Evolutionary conservation across 2,329 filamentous ascomycete species (phyloP).

Genomic region (Fusarium metavorans): DNA sequence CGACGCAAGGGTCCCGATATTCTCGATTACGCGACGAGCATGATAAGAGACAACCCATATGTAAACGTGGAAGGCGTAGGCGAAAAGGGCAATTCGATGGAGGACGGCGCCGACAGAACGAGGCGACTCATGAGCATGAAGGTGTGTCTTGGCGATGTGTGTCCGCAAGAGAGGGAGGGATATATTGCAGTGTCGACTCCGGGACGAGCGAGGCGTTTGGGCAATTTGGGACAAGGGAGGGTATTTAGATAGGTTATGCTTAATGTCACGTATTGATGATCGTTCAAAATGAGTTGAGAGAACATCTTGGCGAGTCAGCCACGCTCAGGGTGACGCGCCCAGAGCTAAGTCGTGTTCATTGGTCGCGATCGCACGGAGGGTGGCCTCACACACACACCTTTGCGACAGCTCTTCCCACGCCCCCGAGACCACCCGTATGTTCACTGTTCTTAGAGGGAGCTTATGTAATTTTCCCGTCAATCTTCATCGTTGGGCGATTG

Average conservation of each 20-base stretch:
- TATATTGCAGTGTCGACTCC: conserved; percentile 13
- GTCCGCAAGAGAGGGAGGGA: conserved; percentile 6
- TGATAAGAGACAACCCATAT: conserved; percentile 16
- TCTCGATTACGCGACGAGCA: conserved; percentile 7
- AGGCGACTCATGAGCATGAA: conserved; percentile 9
- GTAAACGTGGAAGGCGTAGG: background rate
- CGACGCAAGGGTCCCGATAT: conserved; percentile 11
- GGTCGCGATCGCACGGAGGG: background rate
- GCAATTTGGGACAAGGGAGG: background rate
- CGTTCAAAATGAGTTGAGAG: background rate
- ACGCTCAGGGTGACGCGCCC: background rate
- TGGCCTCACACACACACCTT: background rate
- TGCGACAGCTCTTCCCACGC: background rate
- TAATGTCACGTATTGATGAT: background rate
- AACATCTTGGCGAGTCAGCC: background rate
- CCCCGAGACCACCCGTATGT: background rate
- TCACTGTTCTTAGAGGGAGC: background rate
- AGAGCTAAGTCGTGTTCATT: background rate
- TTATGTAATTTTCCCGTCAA: background rate
- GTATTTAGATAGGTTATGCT: conserved; percentile 3
- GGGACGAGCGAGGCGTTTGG: background rate
- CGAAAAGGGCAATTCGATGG: conserved; percentile 1
- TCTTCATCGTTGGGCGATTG: background rate
- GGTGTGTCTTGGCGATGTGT: conserved; percentile 14
- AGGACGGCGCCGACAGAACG: conserved; percentile 11